Evolutionary conservation across 306 rosid species (phyloP), one percentile per base, ranked within the genome.

Genomic region (Prosopis cineraria): DNA sequence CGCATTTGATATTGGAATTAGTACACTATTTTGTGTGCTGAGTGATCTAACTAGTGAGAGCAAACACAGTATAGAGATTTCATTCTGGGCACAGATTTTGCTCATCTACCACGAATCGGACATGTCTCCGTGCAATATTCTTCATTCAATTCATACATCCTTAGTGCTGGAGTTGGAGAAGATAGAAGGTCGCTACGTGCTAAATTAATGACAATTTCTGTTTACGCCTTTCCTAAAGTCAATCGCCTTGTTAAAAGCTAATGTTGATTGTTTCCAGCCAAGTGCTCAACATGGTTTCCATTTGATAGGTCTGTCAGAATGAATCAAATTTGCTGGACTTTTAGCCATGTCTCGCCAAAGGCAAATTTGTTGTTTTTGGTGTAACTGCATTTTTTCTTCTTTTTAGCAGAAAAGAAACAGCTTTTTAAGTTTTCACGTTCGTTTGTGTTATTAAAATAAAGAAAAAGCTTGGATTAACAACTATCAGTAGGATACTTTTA

Each of bases 101-200:
- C 27, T 53, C 31, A 53, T 56, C 19, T 3, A 9, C 33, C 1
- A 2, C 9, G 31, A 7, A 24, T 5, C 4, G 16, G 17, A 24
- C 63, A 56, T 56, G 65, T 37, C 36, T 59, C 34, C 12, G 3
- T 27, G n/a, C 62, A 24, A 24, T 3, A 55, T 8, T 55, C 62
- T 10, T 55, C 31, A 55, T 55, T 24, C 29, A 22, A 24, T 30
- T 20, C 10, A 7, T 52, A 8, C 8, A 8, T 50, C 24, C 58
- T 50, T 50, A 14, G 34, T 11, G 64, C 77, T 80, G 52, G 68
- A 76, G 80, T 68, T 62, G 88, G 66, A 80, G 77, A 80, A 30
- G 64, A 79, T 45, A 60, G 68, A 73, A 31, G 41, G 17, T 30
- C 16, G 24, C 22, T 68, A 73, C n/a, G 75, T 29, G 66, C 65